Base-by-base conservation (phyloP, 805 yeast species). In the Saccharomycopsis sp. region DNA sequence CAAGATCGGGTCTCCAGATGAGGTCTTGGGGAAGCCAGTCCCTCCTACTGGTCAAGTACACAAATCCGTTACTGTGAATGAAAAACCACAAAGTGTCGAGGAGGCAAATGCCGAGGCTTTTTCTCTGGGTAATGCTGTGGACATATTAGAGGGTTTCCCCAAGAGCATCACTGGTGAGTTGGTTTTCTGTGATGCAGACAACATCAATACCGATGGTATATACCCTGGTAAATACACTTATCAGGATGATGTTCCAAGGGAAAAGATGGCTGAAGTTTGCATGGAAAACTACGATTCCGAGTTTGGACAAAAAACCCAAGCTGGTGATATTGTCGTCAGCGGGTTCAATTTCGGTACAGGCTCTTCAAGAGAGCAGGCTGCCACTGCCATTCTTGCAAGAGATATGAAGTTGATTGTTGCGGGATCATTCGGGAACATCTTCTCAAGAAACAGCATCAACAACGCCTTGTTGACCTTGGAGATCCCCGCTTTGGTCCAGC, bases 271-370 rank as follows among this genome's bases (percentile, higher is more conserved):
- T 26, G 83, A 89, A 62, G 98, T 92, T 35, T 92, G 98, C 67
- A 92, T 92, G 99, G 98, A 92, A 64, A 92, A 92, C 67, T 92
- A 92, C 63, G 99, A 92, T 61, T 59, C 84, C 10, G 95, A 88
- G 50, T 92, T 92, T 61, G 79, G 82, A 43, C 48, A 63, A 22
- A 88, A 86, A 68, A 83, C 94, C 22, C 68, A 76, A 48, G 73
- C 95, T 3, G 86, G 89, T 36, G 99, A 92, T 61, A 87, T 92
- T 52, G 74, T 92, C 42, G 75, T 92, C 35, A 76, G 88, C 42
- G 99, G 99, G 13, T 92, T 67, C 69, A 92, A 92, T 60, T 92
- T 92, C 59, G 99, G 99, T 53, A 92, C 98, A 8, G 98, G 99
- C 35, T 88, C 96, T 6, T 86, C 96, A 19, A 78, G 99, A 65